Percentiles rank a stretch among this genome's conserved stretches.
These are phyloP conservation scores for Cunninghamia lanceolata DNA, from an alignment of 75 land plant species.

Conservation along the genomic window DNA sequence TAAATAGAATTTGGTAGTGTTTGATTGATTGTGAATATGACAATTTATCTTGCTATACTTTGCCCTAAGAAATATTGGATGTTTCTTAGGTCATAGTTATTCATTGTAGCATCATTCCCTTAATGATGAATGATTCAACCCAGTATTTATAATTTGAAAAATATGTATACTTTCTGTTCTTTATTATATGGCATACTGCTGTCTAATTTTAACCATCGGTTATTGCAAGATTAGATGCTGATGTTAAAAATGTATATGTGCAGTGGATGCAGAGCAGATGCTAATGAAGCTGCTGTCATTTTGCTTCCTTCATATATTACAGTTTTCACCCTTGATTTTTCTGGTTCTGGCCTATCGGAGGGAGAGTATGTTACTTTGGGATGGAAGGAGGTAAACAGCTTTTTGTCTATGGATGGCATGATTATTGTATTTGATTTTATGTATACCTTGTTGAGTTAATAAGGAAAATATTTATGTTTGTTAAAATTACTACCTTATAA, in stretches of 20 bases:
- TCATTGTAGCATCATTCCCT: background rate
- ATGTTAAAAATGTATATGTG: slow-evolving; percentile 7
- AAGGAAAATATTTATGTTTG: background rate
- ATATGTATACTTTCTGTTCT: background rate
- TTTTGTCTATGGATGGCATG: background rate
- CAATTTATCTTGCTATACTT: background rate
- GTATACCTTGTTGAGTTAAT: background rate
- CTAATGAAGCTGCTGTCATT: slow-evolving; percentile 96
- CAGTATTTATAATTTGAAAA: background rate
- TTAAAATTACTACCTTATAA: background rate
- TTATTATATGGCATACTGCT: background rate
- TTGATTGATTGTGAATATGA: background rate
- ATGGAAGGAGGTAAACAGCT: slow-evolving; percentile 83
- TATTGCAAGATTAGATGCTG: background rate
- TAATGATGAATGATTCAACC: background rate
- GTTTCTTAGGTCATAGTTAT: background rate
- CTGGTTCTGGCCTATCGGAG: slow-evolving; percentile 98
- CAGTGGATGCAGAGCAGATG: slow-evolving; percentile 99
- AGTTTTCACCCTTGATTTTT: slow-evolving; percentile 93
- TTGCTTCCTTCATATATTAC: slow-evolving; percentile 91
- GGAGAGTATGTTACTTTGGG: slow-evolving; percentile 94
- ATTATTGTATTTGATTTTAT: background rate
- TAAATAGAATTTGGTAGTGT: background rate
- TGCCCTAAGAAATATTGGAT: background rate
- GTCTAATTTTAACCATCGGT: background rate